phyloP scores from a whole-genome alignment of 257 asterid genomes.

The Cruciata laevipes region DNA sequence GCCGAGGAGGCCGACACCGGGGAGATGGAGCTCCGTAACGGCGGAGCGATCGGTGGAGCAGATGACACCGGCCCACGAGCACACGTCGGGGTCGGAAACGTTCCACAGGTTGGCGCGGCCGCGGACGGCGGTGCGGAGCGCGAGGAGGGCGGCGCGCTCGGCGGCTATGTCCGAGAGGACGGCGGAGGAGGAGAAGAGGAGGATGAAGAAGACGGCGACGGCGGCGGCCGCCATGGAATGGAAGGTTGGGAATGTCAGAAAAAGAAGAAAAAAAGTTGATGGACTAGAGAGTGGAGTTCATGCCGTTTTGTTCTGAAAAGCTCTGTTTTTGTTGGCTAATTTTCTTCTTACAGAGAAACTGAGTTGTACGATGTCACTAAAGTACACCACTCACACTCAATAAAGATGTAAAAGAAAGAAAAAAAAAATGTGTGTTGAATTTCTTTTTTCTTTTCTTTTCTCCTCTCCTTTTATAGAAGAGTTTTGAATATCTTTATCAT shows the following conservation, averaged over 20 bases:
- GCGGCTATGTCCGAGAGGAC: constrained; percentile 48
- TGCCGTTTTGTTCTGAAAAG: background rate
- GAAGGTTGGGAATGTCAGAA: constrained; percentile 5
- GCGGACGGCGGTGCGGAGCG: constrained; percentile 68
- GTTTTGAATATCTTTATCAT: background rate
- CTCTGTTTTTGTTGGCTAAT: background rate
- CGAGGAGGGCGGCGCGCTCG: constrained; percentile 71
- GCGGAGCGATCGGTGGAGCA: constrained; percentile 51
- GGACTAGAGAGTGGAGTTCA: constrained; percentile 16
- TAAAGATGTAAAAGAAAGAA: background rate
- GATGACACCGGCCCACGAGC: constrained; percentile 67
- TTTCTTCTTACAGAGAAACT: background rate
- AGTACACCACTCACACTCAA: background rate
- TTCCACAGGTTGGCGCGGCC: constrained; percentile 80
- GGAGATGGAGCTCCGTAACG: constrained; percentile 65
- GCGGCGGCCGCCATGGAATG: constrained; percentile 12
- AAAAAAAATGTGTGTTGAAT: background rate
- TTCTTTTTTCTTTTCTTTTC: background rate
- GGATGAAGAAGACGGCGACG: constrained; percentile 14
- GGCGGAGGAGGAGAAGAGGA: constrained; percentile 24
- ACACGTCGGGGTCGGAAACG: constrained; percentile 49
- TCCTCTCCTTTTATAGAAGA: background rate
- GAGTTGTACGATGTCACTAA: background rate
- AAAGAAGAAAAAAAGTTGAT: background rate
- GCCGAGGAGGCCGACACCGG: constrained; percentile 86